phyloP scores from a whole-genome alignment of 805 yeast genomes.

The Candida nemodendra region DNA sequence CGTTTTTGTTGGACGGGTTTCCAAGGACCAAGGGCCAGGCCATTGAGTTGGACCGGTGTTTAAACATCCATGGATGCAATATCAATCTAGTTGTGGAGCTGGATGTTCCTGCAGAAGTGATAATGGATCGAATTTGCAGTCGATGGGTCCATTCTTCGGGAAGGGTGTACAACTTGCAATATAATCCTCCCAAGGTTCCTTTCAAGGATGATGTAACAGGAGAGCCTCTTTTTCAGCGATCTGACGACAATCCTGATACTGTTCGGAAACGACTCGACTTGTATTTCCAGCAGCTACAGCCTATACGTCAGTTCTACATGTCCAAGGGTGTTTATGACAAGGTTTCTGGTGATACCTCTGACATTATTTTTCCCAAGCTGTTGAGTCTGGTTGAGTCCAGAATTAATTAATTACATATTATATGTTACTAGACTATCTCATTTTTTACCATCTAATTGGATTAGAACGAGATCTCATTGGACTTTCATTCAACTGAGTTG shows the following conservation, averaged over 20 bases:
- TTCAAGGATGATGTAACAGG: conserved; percentile 89
- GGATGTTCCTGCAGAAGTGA: conserved; percentile 82
- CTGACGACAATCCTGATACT: conserved; percentile 78
- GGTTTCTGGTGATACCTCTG: conserved; percentile 79
- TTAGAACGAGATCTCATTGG: too few relatives aligned
- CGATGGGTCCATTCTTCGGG: conserved; percentile 91
- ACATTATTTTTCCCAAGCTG: conserved; percentile 76
- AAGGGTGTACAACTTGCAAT: conserved; percentile 78
- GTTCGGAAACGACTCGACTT: conserved; percentile 64
- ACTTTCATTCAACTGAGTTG: too few relatives aligned
- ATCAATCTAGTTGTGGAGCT: conserved; percentile 82
- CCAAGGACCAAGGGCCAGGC: conserved; percentile 85
- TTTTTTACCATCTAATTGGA: too few relatives aligned
- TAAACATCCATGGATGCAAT: conserved; percentile 37
- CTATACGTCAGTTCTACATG: conserved; percentile 63
- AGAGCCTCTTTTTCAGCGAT: conserved; percentile 74
- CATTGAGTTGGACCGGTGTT: conserved; percentile 44
- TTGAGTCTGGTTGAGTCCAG: conserved; percentile 36
- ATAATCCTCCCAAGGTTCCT: conserved; percentile 83
- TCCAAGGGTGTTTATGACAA: conserved; percentile 47
- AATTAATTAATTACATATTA: too few relatives aligned
- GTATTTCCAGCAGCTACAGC: conserved; percentile 58
- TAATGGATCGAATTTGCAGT: conserved; percentile 76
- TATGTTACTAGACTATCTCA: too few relatives aligned
- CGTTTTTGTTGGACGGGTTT: conserved; percentile 89